Base-by-base conservation (phyloP, 495 filamentous ascomycete genomes). In the Podospora fimiseda region DNA sequence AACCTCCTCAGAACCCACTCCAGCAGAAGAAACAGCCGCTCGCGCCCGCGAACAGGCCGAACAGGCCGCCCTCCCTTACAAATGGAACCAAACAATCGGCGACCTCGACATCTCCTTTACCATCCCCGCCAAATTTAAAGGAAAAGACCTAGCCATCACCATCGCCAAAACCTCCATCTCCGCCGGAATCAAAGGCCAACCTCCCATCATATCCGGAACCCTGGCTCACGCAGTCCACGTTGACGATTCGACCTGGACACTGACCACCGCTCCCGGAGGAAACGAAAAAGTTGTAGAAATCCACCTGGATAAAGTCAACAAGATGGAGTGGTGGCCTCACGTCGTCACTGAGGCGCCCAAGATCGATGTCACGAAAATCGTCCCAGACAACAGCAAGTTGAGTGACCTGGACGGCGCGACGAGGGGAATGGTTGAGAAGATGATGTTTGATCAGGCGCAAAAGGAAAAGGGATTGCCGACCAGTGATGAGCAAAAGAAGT, bases 401-500 rank as follows among this genome's bases (percentile, higher is more conserved):
- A 79, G 85, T 52, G 93, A 98, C 71, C 73, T 98, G 52, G 94
- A 98, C 64, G 92, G 94, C 47, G 88, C 95, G 80, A 98, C 93
- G 55, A 79, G 93, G 53, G 76, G 60, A n/a, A 96, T 98, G 92
- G 93, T 98, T 39, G 93, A 98, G 84, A 98, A 98, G 80, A 97
- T 98, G 93, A 98, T 98, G 93, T 98, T 78, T 60, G 93, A 98
- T 73, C 93, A 98, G 79, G 77, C 87, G 42, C 90, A 96, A 78
- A 97, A 97, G 82, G 93, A 96, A 77, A 76, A 60, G 56, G 93
- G 93, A 6, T 80, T 84, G 65, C 86, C 87, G 60, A 88, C 83
- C 19, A 93, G 87, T 55, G 93, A 97, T 56, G 92, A 98, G 73
- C 81, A 90, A 74, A 84, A 85, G 75, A 97, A 98, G 80, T 68